A percentile compares a stretch with the other conserved stretches of the same genome.
Evolutionary conservation across 768 basidiomycete genomes (phyloP).

Genomic region (Serendipita indica): DNA sequence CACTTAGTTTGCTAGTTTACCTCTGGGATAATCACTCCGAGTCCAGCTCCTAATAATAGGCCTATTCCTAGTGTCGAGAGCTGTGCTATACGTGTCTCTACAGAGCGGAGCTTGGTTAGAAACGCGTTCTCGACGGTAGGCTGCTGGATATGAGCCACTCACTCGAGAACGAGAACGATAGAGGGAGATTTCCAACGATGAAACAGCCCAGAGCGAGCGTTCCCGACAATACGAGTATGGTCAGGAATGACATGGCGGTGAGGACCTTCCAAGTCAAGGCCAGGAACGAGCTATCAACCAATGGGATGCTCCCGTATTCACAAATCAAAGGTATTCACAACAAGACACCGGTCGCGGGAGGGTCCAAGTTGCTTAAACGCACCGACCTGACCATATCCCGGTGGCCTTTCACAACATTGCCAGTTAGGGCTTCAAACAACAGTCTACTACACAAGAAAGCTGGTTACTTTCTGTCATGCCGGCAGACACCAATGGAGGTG

Average conservation of each 20-base stretch:
- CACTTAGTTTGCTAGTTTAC: conserved; percentile 29
- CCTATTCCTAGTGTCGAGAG: conserved; percentile 60
- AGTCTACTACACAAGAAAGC: not conserved
- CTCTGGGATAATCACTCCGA: conserved; percentile 91
- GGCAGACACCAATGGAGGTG: not conserved
- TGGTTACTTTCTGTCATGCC: too few relatives aligned
- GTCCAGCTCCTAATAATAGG: conserved; percentile 72
- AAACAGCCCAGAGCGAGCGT: conserved; percentile 31
- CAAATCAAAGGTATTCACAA: not conserved
- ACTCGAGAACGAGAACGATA: conserved; percentile 63
- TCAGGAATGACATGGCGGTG: conserved; percentile 20
- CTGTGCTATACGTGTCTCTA: conserved; percentile 21
- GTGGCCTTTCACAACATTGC: not conserved
- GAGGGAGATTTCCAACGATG: conserved; percentile 54
- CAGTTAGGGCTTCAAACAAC: not conserved
- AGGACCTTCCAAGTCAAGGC: not conserved
- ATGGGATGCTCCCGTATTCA: not conserved
- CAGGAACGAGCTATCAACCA: not conserved
- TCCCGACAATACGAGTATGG: conserved; percentile 21
- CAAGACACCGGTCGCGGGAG: not conserved
- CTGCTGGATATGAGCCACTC: conserved; percentile 18
- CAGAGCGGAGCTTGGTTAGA: not conserved
- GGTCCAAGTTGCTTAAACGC: not conserved
- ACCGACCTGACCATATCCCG: not conserved
- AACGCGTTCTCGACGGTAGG: conserved; percentile 14